A percentile compares a stretch with the other conserved stretches of the same genome.
These are phyloP conservation scores for Penicillium turbatum DNA, from an alignment of 495 filamentous ascomycete genomes.

Conservation along the genomic window DNA sequence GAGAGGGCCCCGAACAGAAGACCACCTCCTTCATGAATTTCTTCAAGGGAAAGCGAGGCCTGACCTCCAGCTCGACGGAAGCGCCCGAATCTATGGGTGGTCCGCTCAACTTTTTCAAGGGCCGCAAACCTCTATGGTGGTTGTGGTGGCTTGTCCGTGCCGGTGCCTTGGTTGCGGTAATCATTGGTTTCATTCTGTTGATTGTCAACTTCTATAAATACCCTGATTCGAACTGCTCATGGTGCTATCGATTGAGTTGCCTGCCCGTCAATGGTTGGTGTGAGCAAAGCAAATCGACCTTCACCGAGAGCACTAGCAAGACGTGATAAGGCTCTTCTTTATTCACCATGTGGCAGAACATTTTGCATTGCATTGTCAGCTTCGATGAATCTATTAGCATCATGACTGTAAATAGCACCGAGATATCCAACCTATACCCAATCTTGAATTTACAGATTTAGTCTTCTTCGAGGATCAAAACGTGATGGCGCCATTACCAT, in stretches of 20 bases:
- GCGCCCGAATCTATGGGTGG: slow-evolving; percentile 46
- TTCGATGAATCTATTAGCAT: slow-evolving; percentile 1
- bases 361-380: not conserved
- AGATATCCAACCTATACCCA: not conserved
- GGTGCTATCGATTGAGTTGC: slow-evolving; percentile 94
- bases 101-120: slow-evolving; percentile 82
- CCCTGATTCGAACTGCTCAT: slow-evolving; percentile 64
- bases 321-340: slow-evolving; percentile 4
- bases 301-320: slow-evolving; percentile 8
- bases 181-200: slow-evolving; percentile 79
- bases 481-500: no score
- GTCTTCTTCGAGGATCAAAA: not conserved
- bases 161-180: slow-evolving; percentile 69
- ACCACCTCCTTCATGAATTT: slow-evolving; percentile 30
- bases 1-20: slow-evolving; percentile 18
- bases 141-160: slow-evolving; percentile 89
- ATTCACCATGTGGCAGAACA: not conserved
- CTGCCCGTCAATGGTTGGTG: slow-evolving; percentile 80
- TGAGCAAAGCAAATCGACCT: slow-evolving; percentile 54
- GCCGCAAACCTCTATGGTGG: slow-evolving; percentile 92
- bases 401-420: slow-evolving; percentile 17
- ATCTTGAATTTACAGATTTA: not conserved
- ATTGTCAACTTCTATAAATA: slow-evolving; percentile 86
- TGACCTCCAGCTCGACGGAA: slow-evolving; percentile 9
- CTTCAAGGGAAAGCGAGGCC: slow-evolving; percentile 38